Conservation (phyloP, 108 stramenopile species). For the Nitzschia sp. region DNA sequence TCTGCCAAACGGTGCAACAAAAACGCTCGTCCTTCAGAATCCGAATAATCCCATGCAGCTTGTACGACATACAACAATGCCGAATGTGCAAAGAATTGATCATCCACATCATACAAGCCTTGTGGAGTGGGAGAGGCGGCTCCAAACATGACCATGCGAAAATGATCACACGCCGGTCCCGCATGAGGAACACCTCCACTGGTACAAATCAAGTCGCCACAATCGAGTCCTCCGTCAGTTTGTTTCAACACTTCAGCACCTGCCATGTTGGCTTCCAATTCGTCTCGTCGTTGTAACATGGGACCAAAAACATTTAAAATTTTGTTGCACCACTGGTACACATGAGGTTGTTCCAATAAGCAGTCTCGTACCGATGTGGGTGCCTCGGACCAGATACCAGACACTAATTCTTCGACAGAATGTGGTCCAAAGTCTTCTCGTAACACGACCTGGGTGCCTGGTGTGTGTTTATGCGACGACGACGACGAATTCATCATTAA, state of each 20-base stretch:
- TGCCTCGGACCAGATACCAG: conserved; percentile 5
- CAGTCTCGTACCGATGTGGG: conserved; percentile 1
- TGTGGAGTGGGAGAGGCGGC: conserved; percentile 9
- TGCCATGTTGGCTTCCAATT: conserved; percentile 2
- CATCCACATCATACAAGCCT: conserved; percentile 18
- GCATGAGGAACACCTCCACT: conserved; percentile 17
- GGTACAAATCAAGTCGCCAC: conserved; percentile 22
- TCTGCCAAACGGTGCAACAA: not conserved
- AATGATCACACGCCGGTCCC: conserved; percentile 16
- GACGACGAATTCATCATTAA: not conserved
- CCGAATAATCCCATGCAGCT: conserved; percentile 10
- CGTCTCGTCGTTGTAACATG: not conserved
- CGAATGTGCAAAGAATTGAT: conserved; percentile 23
- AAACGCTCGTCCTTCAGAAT: not conserved
- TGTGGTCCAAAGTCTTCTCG: conserved; percentile 13
- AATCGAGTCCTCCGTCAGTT: not conserved
- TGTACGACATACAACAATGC: conserved; percentile 6
- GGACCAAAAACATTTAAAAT: conserved; percentile 11
- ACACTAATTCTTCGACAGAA: conserved; percentile 8
- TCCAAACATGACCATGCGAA: conserved; percentile 24
- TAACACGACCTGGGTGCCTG: conserved; percentile 13
- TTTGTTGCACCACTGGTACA: not conserved
- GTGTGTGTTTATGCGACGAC: not conserved
- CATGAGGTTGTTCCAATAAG: not conserved
- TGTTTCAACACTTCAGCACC: conserved; percentile 1